Percentiles rank a stretch among this genome's conserved stretches.
These are phyloP conservation scores for Spinacia oleracea DNA, from an alignment of 179 eudicot species.

Conservation along the genomic window DNA sequence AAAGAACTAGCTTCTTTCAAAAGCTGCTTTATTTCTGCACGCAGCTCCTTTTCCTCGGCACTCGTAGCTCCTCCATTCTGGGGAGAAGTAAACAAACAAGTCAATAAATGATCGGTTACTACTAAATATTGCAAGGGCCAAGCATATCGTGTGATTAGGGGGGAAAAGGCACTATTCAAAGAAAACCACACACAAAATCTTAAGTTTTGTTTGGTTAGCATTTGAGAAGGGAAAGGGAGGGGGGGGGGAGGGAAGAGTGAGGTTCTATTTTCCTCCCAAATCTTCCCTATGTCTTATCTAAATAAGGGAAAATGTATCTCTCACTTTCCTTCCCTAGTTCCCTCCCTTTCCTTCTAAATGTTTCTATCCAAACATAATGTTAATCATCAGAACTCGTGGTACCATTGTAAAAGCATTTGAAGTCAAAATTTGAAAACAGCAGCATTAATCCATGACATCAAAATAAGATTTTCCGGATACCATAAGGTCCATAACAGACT, in stretches of 20 bases:
- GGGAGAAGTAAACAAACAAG: not conserved
- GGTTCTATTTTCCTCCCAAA: too few relatives aligned
- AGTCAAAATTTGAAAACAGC: not conserved
- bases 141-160: not conserved
- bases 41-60: constrained; percentile 52
- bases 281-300: too few relatives aligned
- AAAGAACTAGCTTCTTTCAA: constrained; percentile 75
- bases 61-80: constrained; percentile 41
- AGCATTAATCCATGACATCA: not conserved
- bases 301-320: too few relatives aligned
- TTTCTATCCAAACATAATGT: too few relatives aligned
- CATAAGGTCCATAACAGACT: not conserved
- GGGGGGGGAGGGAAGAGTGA: too few relatives aligned
- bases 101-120: not conserved
- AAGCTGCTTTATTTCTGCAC: constrained; percentile 71
- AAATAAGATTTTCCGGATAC: not conserved
- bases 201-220: too few relatives aligned
- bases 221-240: too few relatives aligned
- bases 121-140: not conserved
- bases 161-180: not conserved
- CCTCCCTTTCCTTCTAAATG: too few relatives aligned
- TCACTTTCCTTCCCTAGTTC: too few relatives aligned
- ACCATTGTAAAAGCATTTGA: not conserved
- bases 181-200: not conserved
- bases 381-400: not conserved